phyloP scores from a whole-genome alignment of 2,329 filamentous ascomycete species.

The Ploettnerulaceae sp. region DNA sequence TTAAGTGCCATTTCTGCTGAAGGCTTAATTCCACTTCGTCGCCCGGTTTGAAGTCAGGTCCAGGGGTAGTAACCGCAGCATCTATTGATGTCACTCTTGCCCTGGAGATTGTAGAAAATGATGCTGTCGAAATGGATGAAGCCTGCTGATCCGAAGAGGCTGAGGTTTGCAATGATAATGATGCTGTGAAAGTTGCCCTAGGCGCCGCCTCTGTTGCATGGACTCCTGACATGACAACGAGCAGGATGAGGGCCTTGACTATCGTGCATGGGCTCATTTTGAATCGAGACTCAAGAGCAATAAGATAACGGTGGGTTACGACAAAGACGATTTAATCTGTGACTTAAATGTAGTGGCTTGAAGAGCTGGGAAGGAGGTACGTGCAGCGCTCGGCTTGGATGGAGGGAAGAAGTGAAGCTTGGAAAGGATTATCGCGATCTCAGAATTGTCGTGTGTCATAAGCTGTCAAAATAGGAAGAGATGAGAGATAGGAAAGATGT shows the following conservation, averaged over 20 bases:
- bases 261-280: neutral
- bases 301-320: neutral
- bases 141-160: neutral
- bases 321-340: neutral
- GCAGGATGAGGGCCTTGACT: neutral
- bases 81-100: neutral
- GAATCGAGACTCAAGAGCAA: no score
- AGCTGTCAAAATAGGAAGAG: no score
- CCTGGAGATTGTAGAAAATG: neutral
- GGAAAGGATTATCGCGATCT: no score
- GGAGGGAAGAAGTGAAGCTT: neutral
- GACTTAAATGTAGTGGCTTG: neutral
- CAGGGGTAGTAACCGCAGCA: slow-evolving; percentile 17
- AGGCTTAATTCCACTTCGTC: slow-evolving; percentile 8
- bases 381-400: slow-evolving; percentile 11
- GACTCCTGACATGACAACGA: neutral
- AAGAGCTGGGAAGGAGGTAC: slow-evolving; percentile 6
- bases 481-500: no score
- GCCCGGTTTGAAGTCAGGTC: slow-evolving; percentile 6
- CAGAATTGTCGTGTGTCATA: no score
- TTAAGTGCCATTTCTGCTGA: slow-evolving; percentile 30
- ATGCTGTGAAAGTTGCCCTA: no score
- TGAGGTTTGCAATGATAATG: no score
- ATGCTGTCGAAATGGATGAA: neutral
- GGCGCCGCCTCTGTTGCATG: neutral